phyloP scores from a whole-genome alignment of 257 asterid genomes.

The Cynanchum wilfordii region DNA sequence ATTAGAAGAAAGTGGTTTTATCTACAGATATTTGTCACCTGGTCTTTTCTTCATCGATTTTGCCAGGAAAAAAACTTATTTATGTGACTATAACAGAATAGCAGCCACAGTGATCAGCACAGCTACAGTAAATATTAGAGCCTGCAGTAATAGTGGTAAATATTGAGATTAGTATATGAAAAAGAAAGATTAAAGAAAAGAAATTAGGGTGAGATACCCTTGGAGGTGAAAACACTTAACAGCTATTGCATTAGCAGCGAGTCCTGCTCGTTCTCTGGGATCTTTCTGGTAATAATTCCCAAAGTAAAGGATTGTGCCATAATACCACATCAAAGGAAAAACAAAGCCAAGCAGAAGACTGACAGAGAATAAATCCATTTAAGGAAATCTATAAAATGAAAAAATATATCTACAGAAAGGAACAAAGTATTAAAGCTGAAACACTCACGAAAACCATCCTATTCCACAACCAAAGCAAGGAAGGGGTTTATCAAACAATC shows the following conservation, averaged over 20 bases:
- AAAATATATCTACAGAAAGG: neutral
- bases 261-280: conserved; percentile 38
- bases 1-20: neutral
- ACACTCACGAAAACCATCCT: conserved; percentile 43
- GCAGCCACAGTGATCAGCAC: conserved; percentile 19
- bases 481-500: conserved; percentile 36
- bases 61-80: neutral
- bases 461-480: conserved; percentile 45
- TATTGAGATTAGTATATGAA: neutral
- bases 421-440: neutral
- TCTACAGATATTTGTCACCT: neutral
- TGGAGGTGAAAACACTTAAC: conserved; percentile 19
- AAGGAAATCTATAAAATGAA: neutral
- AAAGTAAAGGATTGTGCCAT: conserved; percentile 30
- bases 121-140: conserved; percentile 29
- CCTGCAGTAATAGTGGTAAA: conserved; percentile 21
- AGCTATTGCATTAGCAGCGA: conserved; percentile 33
- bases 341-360: conserved; percentile 27
- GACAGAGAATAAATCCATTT: neutral
- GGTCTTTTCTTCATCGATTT: neutral
- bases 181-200: neutral
- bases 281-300: conserved; percentile 30
- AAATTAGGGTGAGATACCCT: neutral
- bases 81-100: conserved; percentile 14
- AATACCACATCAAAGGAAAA: conserved; percentile 31